Percentiles rank a stretch among this genome's conserved stretches.
phyloP scores from a whole-genome alignment of 2,329 filamentous ascomycete genomes.

The Calycina herbarum region DNA sequence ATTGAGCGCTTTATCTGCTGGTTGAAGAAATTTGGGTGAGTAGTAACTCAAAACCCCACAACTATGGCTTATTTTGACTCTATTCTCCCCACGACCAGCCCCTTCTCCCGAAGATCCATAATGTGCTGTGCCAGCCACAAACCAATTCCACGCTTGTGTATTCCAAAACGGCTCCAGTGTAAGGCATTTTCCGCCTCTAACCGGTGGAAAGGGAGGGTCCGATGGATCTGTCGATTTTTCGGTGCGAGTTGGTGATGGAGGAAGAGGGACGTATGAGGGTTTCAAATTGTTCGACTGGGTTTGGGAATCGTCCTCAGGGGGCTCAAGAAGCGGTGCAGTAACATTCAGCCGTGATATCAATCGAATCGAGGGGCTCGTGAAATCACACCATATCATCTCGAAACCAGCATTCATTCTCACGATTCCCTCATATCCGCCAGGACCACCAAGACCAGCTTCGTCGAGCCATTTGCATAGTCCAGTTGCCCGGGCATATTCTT shows the following conservation, averaged over 20 bases:
- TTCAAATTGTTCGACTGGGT: constrained; percentile 16
- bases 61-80: constrained; percentile 40
- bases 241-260: constrained; percentile 40
- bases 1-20: constrained; percentile 44
- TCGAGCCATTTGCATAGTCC: constrained; percentile 49
- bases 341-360: constrained; percentile 48
- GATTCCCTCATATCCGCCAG: constrained; percentile 49
- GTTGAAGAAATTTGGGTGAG: constrained; percentile 39
- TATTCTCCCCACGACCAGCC: constrained; percentile 44
- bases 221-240: constrained; percentile 40
- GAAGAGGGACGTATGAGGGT: constrained; percentile 40
- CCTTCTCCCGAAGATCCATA: constrained; percentile 44
- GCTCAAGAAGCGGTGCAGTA: constrained; percentile 43
- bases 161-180: constrained; percentile 43
- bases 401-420: constrained; percentile 54
- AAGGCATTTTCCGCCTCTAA: constrained; percentile 35
- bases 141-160: constrained; percentile 47
- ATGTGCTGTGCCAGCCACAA: constrained; percentile 45
- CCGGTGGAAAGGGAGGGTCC: constrained; percentile 40
- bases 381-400: constrained; percentile 54
- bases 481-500: constrained; percentile 49
- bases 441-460: constrained; percentile 43
- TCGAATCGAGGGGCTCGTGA: constrained; percentile 45
- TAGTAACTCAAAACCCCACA: constrained; percentile 50
- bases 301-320: constrained; percentile 16